These are phyloP conservation scores for Fusarium robinianum DNA, from an alignment of 2,329 filamentous ascomycete genomes.

Conservation along the genomic window DNA sequence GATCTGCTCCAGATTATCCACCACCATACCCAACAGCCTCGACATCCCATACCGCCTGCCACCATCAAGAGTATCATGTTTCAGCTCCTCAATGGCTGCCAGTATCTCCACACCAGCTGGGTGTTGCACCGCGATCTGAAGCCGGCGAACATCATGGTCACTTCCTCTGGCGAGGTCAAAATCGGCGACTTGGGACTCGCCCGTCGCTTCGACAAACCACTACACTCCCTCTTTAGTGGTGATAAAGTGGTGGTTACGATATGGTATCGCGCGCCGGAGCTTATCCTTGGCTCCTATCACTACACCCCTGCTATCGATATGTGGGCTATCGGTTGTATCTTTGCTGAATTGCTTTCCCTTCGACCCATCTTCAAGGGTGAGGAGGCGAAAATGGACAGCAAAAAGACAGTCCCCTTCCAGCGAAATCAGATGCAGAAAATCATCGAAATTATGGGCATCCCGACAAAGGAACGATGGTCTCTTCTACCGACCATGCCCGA, in stretches of 20 bases:
- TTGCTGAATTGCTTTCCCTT: conserved; percentile 87
- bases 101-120: conserved; percentile 96
- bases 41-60: conserved; percentile 83
- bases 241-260: conserved; percentile 99
- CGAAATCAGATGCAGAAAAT: conserved; percentile 99
- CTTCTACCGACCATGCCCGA: conserved; percentile 85
- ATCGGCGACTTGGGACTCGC: conserved; percentile 94
- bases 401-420: conserved; percentile 97
- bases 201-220: conserved; percentile 88
- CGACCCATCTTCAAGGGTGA: conserved; percentile 98
- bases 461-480: conserved; percentile 87
- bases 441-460: conserved; percentile 91
- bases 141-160: conserved; percentile 98
- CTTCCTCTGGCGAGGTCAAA: conserved; percentile 84
- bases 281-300: conserved; percentile 89
- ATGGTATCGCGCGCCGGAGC: conserved; percentile 95
- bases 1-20: conserved; percentile 98
- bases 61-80: conserved; percentile 95
- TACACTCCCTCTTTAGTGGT: conserved; percentile 88
- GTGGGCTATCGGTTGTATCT: conserved; percentile 98
- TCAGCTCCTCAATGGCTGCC: conserved; percentile 90
- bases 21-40: conserved; percentile 87
- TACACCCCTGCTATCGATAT: conserved; percentile 97
- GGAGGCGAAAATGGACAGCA: conserved; percentile 98
- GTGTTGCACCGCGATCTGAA: conserved; percentile 96